Percentiles rank a stretch among this genome's conserved stretches.
These are phyloP conservation scores for Rhododendron griersonianum DNA, from an alignment of 148 eudicot species.

Conservation along the genomic window DNA sequence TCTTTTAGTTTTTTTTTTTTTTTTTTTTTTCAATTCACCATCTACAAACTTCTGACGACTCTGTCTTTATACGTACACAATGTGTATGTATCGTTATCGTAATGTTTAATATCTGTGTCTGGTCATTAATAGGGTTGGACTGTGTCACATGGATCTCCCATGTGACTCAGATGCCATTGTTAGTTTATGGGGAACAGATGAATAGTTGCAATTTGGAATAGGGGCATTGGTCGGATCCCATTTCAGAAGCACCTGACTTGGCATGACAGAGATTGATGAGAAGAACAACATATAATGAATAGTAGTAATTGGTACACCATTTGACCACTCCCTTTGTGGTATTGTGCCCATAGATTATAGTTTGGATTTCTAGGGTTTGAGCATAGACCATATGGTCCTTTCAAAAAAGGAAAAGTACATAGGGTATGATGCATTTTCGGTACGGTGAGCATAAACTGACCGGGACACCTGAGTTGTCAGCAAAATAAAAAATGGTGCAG, in stretches of 20 bases:
- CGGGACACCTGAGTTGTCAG: too few relatives aligned
- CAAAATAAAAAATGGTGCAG: too few relatives aligned
- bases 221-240: constrained; percentile 15
- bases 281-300: neutral
- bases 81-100: neutral
- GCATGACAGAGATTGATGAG: neutral
- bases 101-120: neutral
- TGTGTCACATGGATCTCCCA: constrained; percentile 15
- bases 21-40: too few relatives aligned
- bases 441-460: neutral
- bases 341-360: neutral
- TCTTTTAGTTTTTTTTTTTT: neutral
- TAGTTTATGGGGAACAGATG: constrained; percentile 9
- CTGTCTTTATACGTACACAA: neutral
- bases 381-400: neutral
- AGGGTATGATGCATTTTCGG: neutral
- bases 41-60: neutral
- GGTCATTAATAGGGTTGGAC: neutral
- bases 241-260: constrained; percentile 3
- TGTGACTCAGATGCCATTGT: constrained; percentile 24
- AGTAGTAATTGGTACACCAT: neutral
- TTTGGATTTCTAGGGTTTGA: neutral
- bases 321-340: neutral
- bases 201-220: constrained; percentile 7
- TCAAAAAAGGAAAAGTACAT: neutral